These are phyloP conservation scores for Leptographium lundbergii DNA, from an alignment of 2,329 filamentous ascomycete genomes.

Conservation along the genomic window DNA sequence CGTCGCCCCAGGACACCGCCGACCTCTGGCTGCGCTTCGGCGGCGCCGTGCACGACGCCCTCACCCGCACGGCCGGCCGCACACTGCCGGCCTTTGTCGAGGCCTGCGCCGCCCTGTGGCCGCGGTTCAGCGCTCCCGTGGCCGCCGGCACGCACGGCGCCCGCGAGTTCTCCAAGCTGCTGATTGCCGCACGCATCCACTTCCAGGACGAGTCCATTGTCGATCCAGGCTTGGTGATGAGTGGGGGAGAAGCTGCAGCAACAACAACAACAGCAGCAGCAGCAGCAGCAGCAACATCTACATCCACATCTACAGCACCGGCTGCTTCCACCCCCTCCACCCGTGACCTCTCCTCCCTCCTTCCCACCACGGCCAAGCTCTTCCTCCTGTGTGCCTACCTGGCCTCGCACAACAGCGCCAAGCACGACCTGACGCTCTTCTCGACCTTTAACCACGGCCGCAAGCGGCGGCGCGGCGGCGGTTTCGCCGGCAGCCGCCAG, in stretches of 20 bases:
- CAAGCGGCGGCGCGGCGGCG: constrained; percentile 36
- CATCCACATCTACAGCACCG: background rate
- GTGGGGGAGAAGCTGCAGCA: too few species aligned
- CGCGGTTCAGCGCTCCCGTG: constrained; percentile 69
- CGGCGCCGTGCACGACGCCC: constrained; percentile 73
- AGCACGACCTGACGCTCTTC: constrained; percentile 64
- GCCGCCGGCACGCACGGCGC: constrained; percentile 58
- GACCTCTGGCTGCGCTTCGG: constrained; percentile 74
- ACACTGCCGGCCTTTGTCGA: constrained; percentile 62
- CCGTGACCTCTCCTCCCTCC: constrained; percentile 32
- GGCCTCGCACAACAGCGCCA: constrained; percentile 64
- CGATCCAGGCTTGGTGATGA: constrained; percentile 45
- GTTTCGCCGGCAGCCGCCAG: constrained; percentile 16
- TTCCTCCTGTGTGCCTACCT: constrained; percentile 69
- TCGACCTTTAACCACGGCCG: constrained; percentile 52
- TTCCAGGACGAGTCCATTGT: constrained; percentile 64
- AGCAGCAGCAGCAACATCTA: too few species aligned
- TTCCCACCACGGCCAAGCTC: constrained; percentile 62
- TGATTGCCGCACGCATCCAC: constrained; percentile 55
- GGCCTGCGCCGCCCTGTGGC: constrained; percentile 68
- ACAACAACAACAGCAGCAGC: too few species aligned
- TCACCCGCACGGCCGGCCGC: constrained; percentile 67
- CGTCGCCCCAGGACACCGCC: constrained; percentile 37
- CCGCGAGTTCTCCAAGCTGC: constrained; percentile 72
- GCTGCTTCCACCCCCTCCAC: constrained; percentile 19